phyloP scores from a whole-genome alignment of 1,284 basidiomycete genomes.

The Ustilago cynodontis region DNA sequence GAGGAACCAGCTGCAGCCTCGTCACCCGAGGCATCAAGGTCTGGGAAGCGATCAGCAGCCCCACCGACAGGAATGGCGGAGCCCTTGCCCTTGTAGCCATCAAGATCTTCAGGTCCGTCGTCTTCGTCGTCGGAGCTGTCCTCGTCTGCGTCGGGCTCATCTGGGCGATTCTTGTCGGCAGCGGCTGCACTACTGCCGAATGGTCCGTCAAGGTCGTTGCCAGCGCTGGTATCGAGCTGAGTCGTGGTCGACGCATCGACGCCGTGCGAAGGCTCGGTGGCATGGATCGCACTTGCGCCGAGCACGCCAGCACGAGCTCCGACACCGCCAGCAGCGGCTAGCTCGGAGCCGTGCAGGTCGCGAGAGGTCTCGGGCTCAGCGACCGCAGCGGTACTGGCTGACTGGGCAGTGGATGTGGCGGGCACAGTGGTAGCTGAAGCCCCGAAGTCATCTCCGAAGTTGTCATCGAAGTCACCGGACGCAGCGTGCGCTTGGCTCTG shows the following conservation, averaged over 20 bases:
- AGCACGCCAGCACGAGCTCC: constrained; percentile 22
- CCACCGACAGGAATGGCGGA: constrained; percentile 22
- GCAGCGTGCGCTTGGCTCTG: constrained; percentile 11
- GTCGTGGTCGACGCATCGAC: constrained; percentile 3
- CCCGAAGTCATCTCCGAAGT: constrained; percentile 68
- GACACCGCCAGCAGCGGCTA: constrained; percentile 20
- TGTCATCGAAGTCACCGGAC: constrained; percentile 55
- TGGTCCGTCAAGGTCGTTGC: constrained; percentile 11
- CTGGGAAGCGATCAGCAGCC: constrained; percentile 46
- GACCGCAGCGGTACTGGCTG: constrained; percentile 7
- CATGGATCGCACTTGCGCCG: constrained; percentile 18
- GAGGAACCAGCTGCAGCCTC: constrained; percentile 1
- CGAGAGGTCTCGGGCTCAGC: constrained; percentile 67
- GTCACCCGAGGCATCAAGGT: constrained; percentile 12
- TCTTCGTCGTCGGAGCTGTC: constrained; percentile 61
- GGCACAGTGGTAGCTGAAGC: constrained; percentile 26
- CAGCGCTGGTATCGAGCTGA: constrained; percentile 17
- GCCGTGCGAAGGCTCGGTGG: constrained; percentile 16
- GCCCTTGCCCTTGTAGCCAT: constrained; percentile 34
- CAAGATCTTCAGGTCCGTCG: constrained; percentile 60
- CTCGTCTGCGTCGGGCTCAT: constrained; percentile 51
- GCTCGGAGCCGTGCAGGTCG: constrained; percentile 17
- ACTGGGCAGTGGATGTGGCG: background rate
- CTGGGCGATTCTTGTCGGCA: constrained; percentile 42
- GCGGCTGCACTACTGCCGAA: constrained; percentile 19